Base-by-base conservation (phyloP, 2,329 filamentous ascomycete genomes). In the Sporothrix mexicana region DNA sequence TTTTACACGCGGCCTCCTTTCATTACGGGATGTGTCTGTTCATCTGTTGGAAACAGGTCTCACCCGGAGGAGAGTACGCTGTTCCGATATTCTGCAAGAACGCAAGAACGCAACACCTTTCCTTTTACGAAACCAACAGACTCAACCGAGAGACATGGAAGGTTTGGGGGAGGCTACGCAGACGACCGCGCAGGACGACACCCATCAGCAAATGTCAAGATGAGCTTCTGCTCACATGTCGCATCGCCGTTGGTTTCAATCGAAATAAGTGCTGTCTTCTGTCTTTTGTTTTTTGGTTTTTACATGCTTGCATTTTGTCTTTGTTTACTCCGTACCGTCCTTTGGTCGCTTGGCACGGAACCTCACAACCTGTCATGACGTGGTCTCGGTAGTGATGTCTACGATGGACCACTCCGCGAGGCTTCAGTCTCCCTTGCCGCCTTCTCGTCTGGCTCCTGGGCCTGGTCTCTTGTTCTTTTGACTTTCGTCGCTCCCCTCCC, bases 11-110 rank as follows among this genome's bases (percentile, higher is more conserved):
- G 12, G 45, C 49, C 67, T 69, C 67, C 36, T 69, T 69, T 69
- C 67, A 69, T 69, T 69, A 57, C 67, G 67, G 67, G 13, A 69
- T 47, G 51, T 57, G 67, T 59, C 51, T 69, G 67, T 69, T 69
- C 45, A 51, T 59, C 51, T 69, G 67, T 69, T 69, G 67, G 51
- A 57, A 69, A 59, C 51, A 69, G 10, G 1, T 17, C 25, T 69
- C 25, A 36, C 30, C 30, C 30, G 30, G 30, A 36, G 7, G 30
- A 36, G 30, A 36, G 30, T 36, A 36, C 30, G 30, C 30, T 36
- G 30, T 36, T 36, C 30, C 30, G 7, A 36, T 45, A 25, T 17
- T 57, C 7, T 25, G 49, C 49, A 20, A 53, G n/a, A 17, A 53
- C 49, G 30, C 51, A 55, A 12, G 51, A 23, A 9, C 20, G 15